These are phyloP conservation scores for Mycosphaerella arachidis DNA, from an alignment of 2,329 filamentous ascomycete genomes.

Conservation along the genomic window DNA sequence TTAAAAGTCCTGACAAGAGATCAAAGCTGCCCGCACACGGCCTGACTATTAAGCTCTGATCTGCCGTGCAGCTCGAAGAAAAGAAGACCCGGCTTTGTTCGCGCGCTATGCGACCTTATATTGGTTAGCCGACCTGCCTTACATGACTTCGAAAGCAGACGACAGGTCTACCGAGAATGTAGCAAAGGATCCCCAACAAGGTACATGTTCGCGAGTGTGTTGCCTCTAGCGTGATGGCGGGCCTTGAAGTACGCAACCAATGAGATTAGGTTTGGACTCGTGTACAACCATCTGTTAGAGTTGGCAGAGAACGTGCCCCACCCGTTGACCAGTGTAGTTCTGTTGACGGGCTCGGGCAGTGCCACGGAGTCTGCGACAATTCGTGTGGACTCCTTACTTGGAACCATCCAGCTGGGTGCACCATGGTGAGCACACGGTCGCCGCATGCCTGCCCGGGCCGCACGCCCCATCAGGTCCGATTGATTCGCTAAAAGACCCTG, in stretches of 20 bases:
- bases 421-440: too few relatives aligned
- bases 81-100: neutral
- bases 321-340: neutral
- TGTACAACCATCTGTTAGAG: too few relatives aligned
- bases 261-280: too few relatives aligned
- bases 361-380: neutral
- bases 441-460: too few relatives aligned
- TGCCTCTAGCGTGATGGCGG: too few relatives aligned
- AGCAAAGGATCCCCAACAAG: neutral
- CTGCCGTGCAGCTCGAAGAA: constrained; percentile 7
- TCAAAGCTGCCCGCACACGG: neutral
- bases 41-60: neutral
- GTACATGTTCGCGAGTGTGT: too few relatives aligned
- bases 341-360: neutral
- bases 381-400: too few relatives aligned
- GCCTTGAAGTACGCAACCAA: too few relatives aligned
- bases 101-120: constrained; percentile 4
- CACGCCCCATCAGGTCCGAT: too few relatives aligned
- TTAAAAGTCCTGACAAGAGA: neutral
- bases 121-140: constrained; percentile 5
- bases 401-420: too few relatives aligned
- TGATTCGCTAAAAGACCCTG: too few relatives aligned
- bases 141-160: neutral
- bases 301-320: too few relatives aligned
- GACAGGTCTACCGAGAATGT: neutral